Base-by-base conservation (phyloP, 2,329 filamentous ascomycete species). In the Pseudohalonectria lignicola region DNA sequence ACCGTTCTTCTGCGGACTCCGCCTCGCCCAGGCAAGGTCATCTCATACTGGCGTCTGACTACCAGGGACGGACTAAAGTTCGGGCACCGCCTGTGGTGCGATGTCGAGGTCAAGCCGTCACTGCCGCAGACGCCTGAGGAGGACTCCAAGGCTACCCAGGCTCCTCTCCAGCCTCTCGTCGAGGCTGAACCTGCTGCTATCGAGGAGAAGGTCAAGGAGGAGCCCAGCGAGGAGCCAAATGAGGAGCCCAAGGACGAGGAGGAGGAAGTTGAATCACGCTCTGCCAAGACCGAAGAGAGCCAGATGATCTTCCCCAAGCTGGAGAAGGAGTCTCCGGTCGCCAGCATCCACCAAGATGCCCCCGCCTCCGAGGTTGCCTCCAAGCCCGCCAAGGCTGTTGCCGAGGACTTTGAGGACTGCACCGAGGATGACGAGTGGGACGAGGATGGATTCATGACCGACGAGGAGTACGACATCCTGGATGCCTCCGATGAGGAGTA, bases 251-350 rank as follows among this genome's bases (percentile, higher is more conserved):
- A 34, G 71, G 66, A 51, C 67, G 69, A 44, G 20, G 32, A 37
- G 9, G 16, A 31, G 39, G 31, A 31, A 20, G 34, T 28, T 9
- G n/a, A 28, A 28, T n/a, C 9, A n/a, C 7, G 23, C 23, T 83
- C 83, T 67, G 79, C 79, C 32, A 82, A 85, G 84, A 79, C 78
- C 84, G 52, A 36, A 15, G 25, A 21, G 12, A 85, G 80, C 61
- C 77, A 79, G 51, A 95, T 96, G 87, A 88, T 96, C 55, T 96
- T 96, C 74, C 92, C 92, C 43, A 94, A 84, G 60, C 74, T 96
- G 29, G 87, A 94, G 50, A 94, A 93, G 64, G 92, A 96, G 62
- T 94, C 87, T 9, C 86, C 88, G 2, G 69, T 76, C 33, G 71
- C 81, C 16, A 94, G 86, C 63, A 74, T 83, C n/a, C 79, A 93